Conservation (phyloP, 176 grass and related monocot species). For the Poa pratensis region DNA sequence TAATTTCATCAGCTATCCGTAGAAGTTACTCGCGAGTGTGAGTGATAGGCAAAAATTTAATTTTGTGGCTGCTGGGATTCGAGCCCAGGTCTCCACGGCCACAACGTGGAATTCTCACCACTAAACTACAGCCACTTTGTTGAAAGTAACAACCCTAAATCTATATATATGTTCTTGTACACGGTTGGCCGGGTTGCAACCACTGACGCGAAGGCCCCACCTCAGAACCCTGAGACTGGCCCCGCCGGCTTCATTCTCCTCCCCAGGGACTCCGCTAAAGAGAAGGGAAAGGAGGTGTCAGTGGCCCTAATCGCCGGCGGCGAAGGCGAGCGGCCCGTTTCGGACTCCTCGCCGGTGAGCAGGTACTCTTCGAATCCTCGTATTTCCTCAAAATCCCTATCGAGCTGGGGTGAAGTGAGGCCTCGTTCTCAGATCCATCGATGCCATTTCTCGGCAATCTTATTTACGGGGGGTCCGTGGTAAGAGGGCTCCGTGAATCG, state of each 20-base stretch:
- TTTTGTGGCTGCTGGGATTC: constrained; percentile 39
- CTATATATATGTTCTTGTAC: too few species aligned
- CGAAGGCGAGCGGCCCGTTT: background rate
- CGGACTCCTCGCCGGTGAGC: constrained; percentile 15
- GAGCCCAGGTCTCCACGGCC: constrained; percentile 79
- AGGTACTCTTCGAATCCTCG: background rate
- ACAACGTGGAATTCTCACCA: constrained; percentile 95
- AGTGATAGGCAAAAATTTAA: too few species aligned
- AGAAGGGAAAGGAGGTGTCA: constrained; percentile 6
- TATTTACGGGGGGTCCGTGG: background rate
- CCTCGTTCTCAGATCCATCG: constrained; percentile 32
- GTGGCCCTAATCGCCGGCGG: constrained; percentile 23
- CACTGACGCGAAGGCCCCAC: background rate
- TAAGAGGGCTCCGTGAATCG: background rate
- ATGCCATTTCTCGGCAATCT: constrained; percentile 4
- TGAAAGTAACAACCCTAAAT: background rate
- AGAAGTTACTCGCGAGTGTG: too few species aligned
- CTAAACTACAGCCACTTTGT: constrained; percentile 75
- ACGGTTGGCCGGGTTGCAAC: background rate
- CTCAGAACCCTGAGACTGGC: background rate
- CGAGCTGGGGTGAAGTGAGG: background rate
- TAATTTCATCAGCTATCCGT: too few species aligned
- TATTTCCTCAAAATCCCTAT: background rate
- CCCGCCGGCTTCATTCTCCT: background rate
- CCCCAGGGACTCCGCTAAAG: background rate